phyloP scores from a whole-genome alignment of 139 green algal species.

The Zygnema circumcarinatum region DNA sequence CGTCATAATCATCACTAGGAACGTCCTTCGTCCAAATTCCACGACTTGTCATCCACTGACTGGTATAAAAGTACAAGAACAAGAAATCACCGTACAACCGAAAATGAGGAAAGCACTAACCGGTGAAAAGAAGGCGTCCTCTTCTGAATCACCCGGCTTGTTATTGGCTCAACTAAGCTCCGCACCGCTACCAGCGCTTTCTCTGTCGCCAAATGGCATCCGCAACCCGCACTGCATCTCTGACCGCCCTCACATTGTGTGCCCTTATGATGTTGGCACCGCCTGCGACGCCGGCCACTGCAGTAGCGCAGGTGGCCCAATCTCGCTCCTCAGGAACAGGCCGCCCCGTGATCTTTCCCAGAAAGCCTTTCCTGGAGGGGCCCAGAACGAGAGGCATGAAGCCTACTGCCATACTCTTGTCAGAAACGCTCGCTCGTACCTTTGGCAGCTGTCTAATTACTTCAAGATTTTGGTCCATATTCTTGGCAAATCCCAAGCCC shows the following conservation, averaged over 20 bases:
- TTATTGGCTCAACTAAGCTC: no score
- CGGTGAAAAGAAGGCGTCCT: no score
- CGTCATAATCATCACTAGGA: no score
- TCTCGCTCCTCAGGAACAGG: conserved; percentile 34
- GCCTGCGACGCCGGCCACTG: conserved; percentile 41
- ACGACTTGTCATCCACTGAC: no score
- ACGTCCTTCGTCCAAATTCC: no score
- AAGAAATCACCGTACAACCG: no score
- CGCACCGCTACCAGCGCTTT: not conserved
- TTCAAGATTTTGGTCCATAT: conserved; percentile 22
- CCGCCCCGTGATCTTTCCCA: conserved; percentile 36
- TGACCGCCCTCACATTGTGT: conserved; percentile 50
- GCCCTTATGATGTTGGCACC: conserved; percentile 51
- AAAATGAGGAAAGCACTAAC: no score
- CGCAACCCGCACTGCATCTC: conserved; percentile 47
- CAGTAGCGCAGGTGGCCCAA: conserved; percentile 38
- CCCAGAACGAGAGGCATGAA: conserved; percentile 48
- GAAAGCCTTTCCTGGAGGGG: conserved; percentile 57
- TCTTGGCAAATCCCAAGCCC: conserved; percentile 59
- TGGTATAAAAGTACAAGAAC: no score
- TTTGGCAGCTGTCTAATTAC: conserved; percentile 29
- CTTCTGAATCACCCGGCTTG: no score
- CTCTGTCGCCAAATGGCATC: conserved; percentile 51
- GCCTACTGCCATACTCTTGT: not conserved
- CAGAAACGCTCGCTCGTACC: conserved; percentile 2